A percentile compares a stretch with the other conserved stretches of the same genome.
These are phyloP conservation scores for Didymella sp. DNA, from an alignment of 2,329 filamentous ascomycete species.

Conservation along the genomic window DNA sequence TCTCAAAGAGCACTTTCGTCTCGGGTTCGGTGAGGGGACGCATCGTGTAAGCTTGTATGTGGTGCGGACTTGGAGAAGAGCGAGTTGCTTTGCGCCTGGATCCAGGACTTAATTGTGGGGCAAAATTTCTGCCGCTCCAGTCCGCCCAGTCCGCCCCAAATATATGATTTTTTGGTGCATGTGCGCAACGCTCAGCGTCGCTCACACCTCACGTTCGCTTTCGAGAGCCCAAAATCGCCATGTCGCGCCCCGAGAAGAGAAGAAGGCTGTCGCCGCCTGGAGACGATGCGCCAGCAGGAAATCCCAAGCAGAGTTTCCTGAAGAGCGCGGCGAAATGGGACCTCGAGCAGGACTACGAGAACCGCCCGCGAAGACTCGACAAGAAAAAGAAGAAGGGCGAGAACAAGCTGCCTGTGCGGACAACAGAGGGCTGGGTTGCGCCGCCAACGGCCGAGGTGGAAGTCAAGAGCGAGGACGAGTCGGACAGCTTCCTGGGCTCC, in stretches of 20 bases:
- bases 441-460: constrained; percentile 52
- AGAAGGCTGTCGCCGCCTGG: constrained; percentile 48
- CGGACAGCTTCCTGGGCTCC: constrained; percentile 69
- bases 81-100: constrained; percentile 2
- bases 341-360: constrained; percentile 90
- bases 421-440: constrained; percentile 75
- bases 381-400: constrained; percentile 69
- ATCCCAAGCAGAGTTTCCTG: constrained; percentile 65
- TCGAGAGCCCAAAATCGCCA: constrained; percentile 14
- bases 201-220: not conserved
- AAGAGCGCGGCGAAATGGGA: constrained; percentile 83
- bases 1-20: constrained; percentile 83
- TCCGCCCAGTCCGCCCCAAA: constrained; percentile 19
- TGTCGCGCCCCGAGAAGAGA: constrained; percentile 49
- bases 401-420: constrained; percentile 84
- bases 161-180: constrained; percentile 1
- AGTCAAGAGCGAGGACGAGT: constrained; percentile 61
- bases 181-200: constrained; percentile 5
- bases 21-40: constrained; percentile 80
- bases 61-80: constrained; percentile 5
- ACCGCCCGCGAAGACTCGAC: constrained; percentile 74
- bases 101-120: constrained; percentile 26
- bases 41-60: constrained; percentile 59
- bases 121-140: constrained; percentile 19
- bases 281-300: constrained; percentile 29